Evolutionary conservation across 495 filamentous ascomycete species (phyloP).

Genomic region (Tuber umbilicatum): DNA sequence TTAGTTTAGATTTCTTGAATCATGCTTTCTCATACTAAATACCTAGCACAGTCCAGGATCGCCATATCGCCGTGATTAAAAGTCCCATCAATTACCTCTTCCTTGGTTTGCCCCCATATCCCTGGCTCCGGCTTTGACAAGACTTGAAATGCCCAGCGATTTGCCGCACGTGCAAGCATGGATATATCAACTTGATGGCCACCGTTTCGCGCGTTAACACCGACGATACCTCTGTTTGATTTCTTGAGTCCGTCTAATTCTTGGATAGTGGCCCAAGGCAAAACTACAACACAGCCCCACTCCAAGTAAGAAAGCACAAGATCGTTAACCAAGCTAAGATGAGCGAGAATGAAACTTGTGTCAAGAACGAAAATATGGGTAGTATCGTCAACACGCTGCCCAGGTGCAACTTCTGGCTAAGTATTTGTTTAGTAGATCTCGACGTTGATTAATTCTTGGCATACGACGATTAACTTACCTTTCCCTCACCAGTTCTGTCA

Average conservation of each 20-base stretch:
- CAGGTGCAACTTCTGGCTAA: slow-evolving; percentile 18
- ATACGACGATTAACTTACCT: background rate
- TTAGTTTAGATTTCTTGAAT: slow-evolving; percentile 12
- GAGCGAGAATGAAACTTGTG: slow-evolving; percentile 39
- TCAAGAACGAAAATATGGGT: slow-evolving; percentile 39
- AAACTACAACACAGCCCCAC: slow-evolving; percentile 36
- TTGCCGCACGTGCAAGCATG: slow-evolving; percentile 31
- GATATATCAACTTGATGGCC: slow-evolving; percentile 16
- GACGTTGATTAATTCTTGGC: background rate
- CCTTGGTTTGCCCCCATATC: slow-evolving; percentile 39
- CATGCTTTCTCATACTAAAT: background rate
- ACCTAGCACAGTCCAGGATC: slow-evolving; percentile 41
- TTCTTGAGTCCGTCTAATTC: slow-evolving; percentile 41
- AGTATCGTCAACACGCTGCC: slow-evolving; percentile 17
- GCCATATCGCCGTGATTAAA: slow-evolving; percentile 31
- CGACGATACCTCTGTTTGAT: slow-evolving; percentile 1
- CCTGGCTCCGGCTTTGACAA: slow-evolving; percentile 29
- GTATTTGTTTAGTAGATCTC: slow-evolving; percentile 15
- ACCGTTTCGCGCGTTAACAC: background rate
- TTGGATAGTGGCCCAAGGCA: slow-evolving; percentile 39
- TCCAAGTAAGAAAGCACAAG: slow-evolving; percentile 26
- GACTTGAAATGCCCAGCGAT: slow-evolving; percentile 30
- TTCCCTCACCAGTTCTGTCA: background rate
- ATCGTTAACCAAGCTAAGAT: slow-evolving; percentile 33
- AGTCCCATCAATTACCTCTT: slow-evolving; percentile 29